These are phyloP conservation scores for Claviceps pusilla DNA, from an alignment of 2,329 filamentous ascomycete species.

Conservation along the genomic window DNA sequence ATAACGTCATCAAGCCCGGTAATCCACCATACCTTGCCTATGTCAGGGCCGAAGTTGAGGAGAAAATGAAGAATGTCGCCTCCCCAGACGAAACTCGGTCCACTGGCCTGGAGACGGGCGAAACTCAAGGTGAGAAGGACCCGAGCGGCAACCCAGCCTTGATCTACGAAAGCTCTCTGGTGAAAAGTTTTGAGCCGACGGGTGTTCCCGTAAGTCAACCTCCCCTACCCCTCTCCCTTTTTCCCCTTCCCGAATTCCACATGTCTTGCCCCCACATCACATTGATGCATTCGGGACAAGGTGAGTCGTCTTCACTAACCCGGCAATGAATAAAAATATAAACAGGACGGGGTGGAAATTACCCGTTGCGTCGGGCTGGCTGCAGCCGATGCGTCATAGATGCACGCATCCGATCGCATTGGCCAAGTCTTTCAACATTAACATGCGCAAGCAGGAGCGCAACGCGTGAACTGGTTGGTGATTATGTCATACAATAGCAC, in stretches of 20 bases:
- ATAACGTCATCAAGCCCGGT: conserved; percentile 57
- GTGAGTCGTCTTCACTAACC: neutral
- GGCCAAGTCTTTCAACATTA: neutral
- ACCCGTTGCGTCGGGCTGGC: conserved; percentile 31
- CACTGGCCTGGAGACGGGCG: neutral
- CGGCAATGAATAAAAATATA: neutral
- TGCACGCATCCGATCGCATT: neutral
- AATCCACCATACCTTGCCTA: conserved; percentile 59
- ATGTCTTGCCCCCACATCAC: neutral
- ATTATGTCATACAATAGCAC: neutral
- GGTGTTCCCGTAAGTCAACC: conserved; percentile 41
- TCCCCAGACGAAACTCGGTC: conserved; percentile 15
- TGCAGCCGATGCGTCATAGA: conserved; percentile 1
- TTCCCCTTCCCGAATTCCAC: neutral
- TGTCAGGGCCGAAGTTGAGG: conserved; percentile 46
- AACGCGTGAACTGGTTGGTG: neutral
- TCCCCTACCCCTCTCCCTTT: neutral
- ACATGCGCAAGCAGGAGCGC: neutral
- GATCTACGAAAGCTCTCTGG: conserved; percentile 48
- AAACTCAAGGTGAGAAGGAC: no score
- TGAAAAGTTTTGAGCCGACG: conserved; percentile 53
- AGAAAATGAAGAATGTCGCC: conserved; percentile 48
- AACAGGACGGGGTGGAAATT: conserved; percentile 51
- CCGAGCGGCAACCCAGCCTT: conserved; percentile 45
- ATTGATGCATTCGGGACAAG: neutral